Evolutionary conservation across 768 basidiomycete species (phyloP).

Genomic region (Lyophyllum shimeji): DNA sequence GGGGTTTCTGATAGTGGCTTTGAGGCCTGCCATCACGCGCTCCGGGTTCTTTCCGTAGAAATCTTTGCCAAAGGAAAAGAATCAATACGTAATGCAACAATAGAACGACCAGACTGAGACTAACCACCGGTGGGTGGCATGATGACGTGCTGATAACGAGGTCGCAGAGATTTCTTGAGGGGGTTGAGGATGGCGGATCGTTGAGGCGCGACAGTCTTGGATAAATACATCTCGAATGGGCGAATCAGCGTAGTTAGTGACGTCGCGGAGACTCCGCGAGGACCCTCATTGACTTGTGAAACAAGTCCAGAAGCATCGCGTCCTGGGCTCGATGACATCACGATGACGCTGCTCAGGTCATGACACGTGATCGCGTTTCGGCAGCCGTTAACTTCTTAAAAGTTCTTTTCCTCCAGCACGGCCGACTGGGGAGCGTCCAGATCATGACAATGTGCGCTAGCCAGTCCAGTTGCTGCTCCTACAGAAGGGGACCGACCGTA

Average conservation of each 20-base stretch:
- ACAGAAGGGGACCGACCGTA: too few species aligned
- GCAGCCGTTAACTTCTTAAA: too few species aligned
- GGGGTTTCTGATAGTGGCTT: conserved; percentile 55
- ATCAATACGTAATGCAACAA: not conserved
- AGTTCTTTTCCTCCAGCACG: too few species aligned
- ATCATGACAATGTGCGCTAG: too few species aligned
- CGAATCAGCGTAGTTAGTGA: not conserved
- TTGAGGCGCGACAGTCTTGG: not conserved
- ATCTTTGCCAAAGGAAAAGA: not conserved
- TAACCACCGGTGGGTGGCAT: not conserved
- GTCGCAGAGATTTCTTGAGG: not conserved
- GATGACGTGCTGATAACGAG: not conserved
- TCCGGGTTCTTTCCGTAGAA: conserved; percentile 34
- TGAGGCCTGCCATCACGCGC: conserved; percentile 55
- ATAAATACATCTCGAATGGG: conserved; percentile 2
- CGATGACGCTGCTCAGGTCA: not conserved
- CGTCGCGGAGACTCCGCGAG: not conserved
- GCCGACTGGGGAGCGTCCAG: too few species aligned
- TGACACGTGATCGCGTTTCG: conserved; percentile 15
- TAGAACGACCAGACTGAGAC: not conserved
- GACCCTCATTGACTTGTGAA: conserved; percentile 10
- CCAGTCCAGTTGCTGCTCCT: too few species aligned
- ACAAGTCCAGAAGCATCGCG: conserved; percentile 1
- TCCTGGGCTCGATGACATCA: not conserved
- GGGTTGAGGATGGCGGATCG: not conserved